Evolutionary conservation across 2,329 filamentous ascomycete species (phyloP).

Genomic region (Penicillium capsulatum): DNA sequence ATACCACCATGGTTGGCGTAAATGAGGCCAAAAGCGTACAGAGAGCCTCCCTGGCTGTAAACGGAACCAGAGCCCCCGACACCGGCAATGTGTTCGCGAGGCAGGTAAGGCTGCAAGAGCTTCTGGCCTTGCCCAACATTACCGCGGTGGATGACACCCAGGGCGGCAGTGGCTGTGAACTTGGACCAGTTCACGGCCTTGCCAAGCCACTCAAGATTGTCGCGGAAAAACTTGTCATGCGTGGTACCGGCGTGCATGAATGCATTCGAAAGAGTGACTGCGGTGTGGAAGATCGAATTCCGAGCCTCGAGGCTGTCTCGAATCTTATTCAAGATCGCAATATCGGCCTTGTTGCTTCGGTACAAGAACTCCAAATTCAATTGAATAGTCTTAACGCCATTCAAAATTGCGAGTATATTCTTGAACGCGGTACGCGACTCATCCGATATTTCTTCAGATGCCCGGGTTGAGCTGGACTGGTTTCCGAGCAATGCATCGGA

Average conservation of each 20-base stretch:
- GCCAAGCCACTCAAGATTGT: conserved; percentile 95
- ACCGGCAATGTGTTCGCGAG: conserved; percentile 58
- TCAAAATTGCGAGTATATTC: conserved; percentile 61
- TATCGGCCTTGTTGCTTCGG: conserved; percentile 88
- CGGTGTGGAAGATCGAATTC: conserved; percentile 97
- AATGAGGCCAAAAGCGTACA: conserved; percentile 93
- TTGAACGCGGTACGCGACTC: conserved; percentile 54
- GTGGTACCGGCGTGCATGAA: conserved; percentile 99
- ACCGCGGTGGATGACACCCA: conserved; percentile 94
- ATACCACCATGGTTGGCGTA: conserved; percentile 96
- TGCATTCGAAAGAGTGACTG: conserved; percentile 93
- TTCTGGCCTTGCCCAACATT: conserved; percentile 92
- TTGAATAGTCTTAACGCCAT: conserved; percentile 89
- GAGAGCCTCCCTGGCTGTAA: conserved; percentile 91
- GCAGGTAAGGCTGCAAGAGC: conserved; percentile 89
- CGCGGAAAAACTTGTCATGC: conserved; percentile 96
- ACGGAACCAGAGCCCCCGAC: conserved; percentile 76
- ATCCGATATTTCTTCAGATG: conserved; percentile 44
- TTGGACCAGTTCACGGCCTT: conserved; percentile 99
- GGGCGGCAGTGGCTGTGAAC: conserved; percentile 91
- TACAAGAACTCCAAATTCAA: conserved; percentile 95
- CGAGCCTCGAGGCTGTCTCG: conserved; percentile 91
- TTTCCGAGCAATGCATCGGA: conserved; percentile 57
- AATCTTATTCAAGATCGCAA: conserved; percentile 90
- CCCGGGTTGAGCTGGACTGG: conserved; percentile 36